Evolutionary conservation across 139 green algal genomes (phyloP), one percentile per base, ranked within the genome.

Genomic region (Auxenochlorella protothecoides): DNA sequence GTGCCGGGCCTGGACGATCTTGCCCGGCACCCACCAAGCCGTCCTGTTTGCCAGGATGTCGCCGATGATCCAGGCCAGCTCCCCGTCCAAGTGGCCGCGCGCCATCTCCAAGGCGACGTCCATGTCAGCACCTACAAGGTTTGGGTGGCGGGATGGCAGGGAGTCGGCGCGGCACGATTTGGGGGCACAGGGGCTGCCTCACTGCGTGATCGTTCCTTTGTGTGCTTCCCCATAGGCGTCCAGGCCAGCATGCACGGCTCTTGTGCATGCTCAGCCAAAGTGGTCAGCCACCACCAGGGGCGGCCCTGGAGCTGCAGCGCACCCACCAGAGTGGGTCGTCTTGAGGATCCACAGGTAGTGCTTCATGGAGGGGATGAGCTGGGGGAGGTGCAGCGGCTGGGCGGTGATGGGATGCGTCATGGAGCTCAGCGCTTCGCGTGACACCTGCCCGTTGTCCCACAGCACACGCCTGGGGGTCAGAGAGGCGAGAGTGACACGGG

Each of bases 341-440:
- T 97, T 97, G 15, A 96, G 84, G 10, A 93, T 87, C 89, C 89
- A 96, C 62, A 93, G 82, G 78, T 92, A 96, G 82, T 91, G 84
- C 85, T 94, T 64, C 57, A 96, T 86, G 66, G 88, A 61, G 62
- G 72, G 80, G 60, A 95, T 96, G 60, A 97, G 81, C 75, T 96
- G 87, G 9, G 92, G 92, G 72, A 97, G 84, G 83, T 97, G 89
- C 51, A 88, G 64, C 4, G 89, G 89, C 57, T 72, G 69, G 15
- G 74, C 70, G 12, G 78, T 89, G 72, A 93, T 85, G 56, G 88
- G 84, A 76, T 88, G 84, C 54, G 82, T 67, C 81, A 88, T 92
- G 56, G 52, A 75, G 3, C 80, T 82, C 54, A 97, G 75, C 14
- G 76, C 68, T 66, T 93, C 89, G n/a, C 76, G 70, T 0, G 83